A percentile compares a stretch with the other conserved stretches of the same genome.
Conservation (phyloP, 805 yeast genomes). For the Ascoidea asiatica region DNA sequence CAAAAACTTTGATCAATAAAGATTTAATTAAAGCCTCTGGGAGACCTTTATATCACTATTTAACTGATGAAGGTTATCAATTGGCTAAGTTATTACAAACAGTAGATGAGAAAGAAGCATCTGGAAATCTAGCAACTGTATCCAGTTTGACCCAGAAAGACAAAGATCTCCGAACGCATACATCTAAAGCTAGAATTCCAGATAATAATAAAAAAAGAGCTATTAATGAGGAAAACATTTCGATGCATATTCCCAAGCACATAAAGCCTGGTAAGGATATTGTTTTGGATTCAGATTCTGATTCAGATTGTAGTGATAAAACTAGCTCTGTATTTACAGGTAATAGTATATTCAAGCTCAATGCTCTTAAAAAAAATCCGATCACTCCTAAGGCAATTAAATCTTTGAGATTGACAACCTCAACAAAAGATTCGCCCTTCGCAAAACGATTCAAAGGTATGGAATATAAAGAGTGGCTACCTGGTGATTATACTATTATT, state of each 20-base stretch:
- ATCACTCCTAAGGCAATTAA: not conserved
- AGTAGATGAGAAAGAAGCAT: conserved; percentile 21
- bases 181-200: not conserved
- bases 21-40: conserved; percentile 45
- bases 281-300: not conserved
- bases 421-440: no score
- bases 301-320: not conserved
- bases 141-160: not conserved
- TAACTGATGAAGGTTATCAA: conserved; percentile 58
- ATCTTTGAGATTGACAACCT: not conserved
- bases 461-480: conserved; percentile 39
- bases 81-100: conserved; percentile 44
- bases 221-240: no score
- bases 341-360: no score
- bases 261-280: no score
- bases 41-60: conserved; percentile 41
- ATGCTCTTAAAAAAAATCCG: not conserved
- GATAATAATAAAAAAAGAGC: not conserved
- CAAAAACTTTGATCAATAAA: conserved; percentile 47
- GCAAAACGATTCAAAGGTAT: conserved; percentile 14
- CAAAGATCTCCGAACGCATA: not conserved
- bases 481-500: conserved; percentile 42
- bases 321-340: no score
- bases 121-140: not conserved
- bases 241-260: no score